Evolutionary conservation across 2,329 filamentous ascomycete species (phyloP).

Genomic region (Fusarium equiseti): DNA sequence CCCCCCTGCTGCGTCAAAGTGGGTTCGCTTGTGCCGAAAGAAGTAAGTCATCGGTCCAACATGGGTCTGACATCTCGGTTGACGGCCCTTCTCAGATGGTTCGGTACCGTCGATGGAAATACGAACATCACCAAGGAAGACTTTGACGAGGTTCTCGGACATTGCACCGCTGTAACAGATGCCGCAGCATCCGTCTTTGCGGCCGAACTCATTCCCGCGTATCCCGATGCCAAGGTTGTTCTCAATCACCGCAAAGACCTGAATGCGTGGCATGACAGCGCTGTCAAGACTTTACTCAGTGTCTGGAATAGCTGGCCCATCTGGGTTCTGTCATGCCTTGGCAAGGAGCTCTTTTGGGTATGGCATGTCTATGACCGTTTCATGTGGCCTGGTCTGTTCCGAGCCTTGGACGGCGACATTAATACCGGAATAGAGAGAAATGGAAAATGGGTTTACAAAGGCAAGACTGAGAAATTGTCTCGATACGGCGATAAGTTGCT

Average conservation of each 20-base stretch:
- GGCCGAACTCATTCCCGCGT: conserved; percentile 28
- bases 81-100: conserved; percentile 15
- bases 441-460: conserved; percentile 14
- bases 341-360: background rate
- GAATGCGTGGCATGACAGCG: conserved; percentile 33
- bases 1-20: conserved; percentile 5
- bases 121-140: conserved; percentile 16
- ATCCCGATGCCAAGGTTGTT: conserved; percentile 34
- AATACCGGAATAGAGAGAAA: conserved; percentile 2
- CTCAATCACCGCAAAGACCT: conserved; percentile 31
- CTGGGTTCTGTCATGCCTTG: background rate
- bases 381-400: conserved; percentile 9
- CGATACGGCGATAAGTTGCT: background rate
- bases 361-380: conserved; percentile 17
- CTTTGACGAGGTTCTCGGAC: conserved; percentile 28
- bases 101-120: conserved; percentile 19
- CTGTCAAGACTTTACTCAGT: conserved; percentile 19
- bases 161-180: conserved; percentile 30
- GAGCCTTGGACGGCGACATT: conserved; percentile 8
- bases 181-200: conserved; percentile 29
- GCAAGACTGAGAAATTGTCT: background rate
- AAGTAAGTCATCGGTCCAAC: background rate
- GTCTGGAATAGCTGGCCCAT: conserved; percentile 13
- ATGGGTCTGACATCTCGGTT: background rate
- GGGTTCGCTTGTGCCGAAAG: conserved; percentile 23